Conservation (phyloP, 2,329 filamentous ascomycete species). For the Phoma sp. region DNA sequence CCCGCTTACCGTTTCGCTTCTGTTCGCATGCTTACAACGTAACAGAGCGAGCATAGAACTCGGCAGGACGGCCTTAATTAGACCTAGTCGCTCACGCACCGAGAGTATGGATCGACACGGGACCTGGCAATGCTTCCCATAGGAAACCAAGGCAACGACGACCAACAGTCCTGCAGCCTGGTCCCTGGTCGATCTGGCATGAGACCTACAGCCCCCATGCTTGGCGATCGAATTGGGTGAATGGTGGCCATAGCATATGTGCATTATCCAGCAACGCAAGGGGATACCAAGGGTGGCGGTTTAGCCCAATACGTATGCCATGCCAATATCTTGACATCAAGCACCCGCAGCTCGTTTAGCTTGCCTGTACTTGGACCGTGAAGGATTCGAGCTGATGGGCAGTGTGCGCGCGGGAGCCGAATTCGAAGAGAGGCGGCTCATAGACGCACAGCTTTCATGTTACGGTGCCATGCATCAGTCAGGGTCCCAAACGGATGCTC, state of each 20-base stretch:
- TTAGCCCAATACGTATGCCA: neutral
- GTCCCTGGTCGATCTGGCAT: neutral
- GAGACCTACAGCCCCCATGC: neutral
- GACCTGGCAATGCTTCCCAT: neutral
- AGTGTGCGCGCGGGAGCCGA: slow-evolving; percentile 1
- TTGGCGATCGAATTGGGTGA: neutral
- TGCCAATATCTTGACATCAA: neutral
- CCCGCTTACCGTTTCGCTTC: too few relatives aligned
- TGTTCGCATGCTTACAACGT: too few relatives aligned
- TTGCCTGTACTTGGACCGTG: neutral
- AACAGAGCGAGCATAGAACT: too few relatives aligned
- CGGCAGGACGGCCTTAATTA: too few relatives aligned
- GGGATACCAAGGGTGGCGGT: neutral
- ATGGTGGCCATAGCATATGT: neutral
- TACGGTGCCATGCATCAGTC: neutral
- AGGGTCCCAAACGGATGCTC: slow-evolving; percentile 8
- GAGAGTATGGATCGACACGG: neutral
- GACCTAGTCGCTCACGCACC: too few relatives aligned
- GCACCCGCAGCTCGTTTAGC: neutral
- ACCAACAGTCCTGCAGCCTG: neutral
- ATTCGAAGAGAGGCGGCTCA: neutral
- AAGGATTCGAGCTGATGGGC: neutral
- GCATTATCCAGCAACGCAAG: neutral
- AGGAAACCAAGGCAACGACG: neutral
- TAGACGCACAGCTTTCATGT: neutral